A percentile compares a stretch with the other conserved stretches of the same genome.
phyloP scores from a whole-genome alignment of 2,329 filamentous ascomycete species.

The Fulvia fulva region DNA sequence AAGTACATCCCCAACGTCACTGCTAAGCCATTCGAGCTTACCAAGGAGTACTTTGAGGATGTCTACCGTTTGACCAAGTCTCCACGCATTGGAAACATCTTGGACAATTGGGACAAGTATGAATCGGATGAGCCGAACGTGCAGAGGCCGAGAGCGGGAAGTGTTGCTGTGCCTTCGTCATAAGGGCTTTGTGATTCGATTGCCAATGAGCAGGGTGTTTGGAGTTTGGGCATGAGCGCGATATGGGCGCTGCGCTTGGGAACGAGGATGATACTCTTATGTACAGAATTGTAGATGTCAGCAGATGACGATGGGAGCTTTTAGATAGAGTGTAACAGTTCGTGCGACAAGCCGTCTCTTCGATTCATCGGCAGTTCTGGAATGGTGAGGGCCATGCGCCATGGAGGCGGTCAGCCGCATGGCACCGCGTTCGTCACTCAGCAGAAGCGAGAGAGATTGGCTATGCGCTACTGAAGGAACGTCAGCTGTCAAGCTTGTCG shows the following conservation, averaged over 20 bases:
- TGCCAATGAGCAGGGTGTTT: slow-evolving; percentile 8
- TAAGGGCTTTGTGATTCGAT: background rate
- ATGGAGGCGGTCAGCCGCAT: background rate
- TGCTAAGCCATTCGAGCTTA: slow-evolving; percentile 88
- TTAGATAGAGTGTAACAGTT: background rate
- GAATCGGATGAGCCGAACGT: slow-evolving; percentile 37
- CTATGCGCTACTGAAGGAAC: background rate
- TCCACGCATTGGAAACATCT: slow-evolving; percentile 68
- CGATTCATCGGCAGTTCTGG: background rate
- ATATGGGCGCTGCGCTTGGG: background rate
- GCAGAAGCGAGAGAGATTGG: background rate
- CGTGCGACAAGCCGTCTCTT: background rate
- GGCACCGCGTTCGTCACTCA: too few relatives aligned
- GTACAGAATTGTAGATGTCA: background rate
- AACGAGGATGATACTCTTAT: background rate
- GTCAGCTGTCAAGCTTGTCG: too few relatives aligned
- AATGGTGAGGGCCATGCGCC: background rate
- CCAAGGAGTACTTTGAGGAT: slow-evolving; percentile 99
- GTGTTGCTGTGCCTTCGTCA: slow-evolving; percentile 21
- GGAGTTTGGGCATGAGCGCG: background rate
- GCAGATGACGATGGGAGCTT: background rate
- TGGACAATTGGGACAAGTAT: slow-evolving; percentile 69
- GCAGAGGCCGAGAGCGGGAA: slow-evolving; percentile 27
- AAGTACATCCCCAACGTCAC: slow-evolving; percentile 99
- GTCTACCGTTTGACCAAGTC: slow-evolving; percentile 91